Percentiles rank a stretch among this genome's conserved stretches.
Conservation (phyloP, 305 asterid genomes). For the Ilex paraguariensis region DNA sequence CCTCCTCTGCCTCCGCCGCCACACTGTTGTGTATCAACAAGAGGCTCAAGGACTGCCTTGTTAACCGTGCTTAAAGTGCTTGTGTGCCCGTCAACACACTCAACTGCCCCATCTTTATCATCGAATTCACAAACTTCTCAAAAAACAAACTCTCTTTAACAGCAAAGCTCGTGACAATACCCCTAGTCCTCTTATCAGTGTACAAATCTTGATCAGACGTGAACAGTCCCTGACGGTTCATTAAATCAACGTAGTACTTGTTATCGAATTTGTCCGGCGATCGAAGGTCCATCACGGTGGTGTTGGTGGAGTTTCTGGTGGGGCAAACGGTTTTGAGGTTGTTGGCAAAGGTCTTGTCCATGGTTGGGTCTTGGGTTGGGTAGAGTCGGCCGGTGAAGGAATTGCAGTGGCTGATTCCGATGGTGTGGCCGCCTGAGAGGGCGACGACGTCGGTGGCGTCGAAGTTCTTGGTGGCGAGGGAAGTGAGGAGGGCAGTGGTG, state of each 20-base stretch:
- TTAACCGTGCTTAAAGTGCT: too few relatives aligned
- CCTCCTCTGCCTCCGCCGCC: too few relatives aligned
- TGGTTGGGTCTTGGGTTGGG: slow-evolving; percentile 54
- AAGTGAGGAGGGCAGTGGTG: neutral
- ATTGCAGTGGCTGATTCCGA: slow-evolving; percentile 53
- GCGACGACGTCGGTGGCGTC: slow-evolving; percentile 17
- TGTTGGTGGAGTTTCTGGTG: slow-evolving; percentile 29
- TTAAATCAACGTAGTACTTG: slow-evolving; percentile 51
- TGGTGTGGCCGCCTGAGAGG: slow-evolving; percentile 86
- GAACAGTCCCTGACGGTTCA: slow-evolving; percentile 67
- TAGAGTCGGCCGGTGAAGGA: slow-evolving; percentile 66
- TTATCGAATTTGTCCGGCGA: slow-evolving; percentile 56
- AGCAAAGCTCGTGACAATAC: slow-evolving; percentile 52
- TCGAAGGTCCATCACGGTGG: slow-evolving; percentile 47
- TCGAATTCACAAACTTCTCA: slow-evolving; percentile 40
- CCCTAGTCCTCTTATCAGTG: slow-evolving; percentile 45
- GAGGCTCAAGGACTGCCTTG: too few relatives aligned
- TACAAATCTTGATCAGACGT: slow-evolving; percentile 76
- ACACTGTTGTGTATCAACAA: too few relatives aligned
- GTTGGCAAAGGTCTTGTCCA: slow-evolving; percentile 56
- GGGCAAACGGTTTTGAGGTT: slow-evolving; percentile 51
- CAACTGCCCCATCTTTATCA: slow-evolving; percentile 65
- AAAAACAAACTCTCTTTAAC: slow-evolving; percentile 43
- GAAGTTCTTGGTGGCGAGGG: neutral
- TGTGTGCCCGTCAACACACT: slow-evolving; percentile 50